Conservation (phyloP, 148 eudicot genomes). For the Vaccinium macrocarpon region DNA sequence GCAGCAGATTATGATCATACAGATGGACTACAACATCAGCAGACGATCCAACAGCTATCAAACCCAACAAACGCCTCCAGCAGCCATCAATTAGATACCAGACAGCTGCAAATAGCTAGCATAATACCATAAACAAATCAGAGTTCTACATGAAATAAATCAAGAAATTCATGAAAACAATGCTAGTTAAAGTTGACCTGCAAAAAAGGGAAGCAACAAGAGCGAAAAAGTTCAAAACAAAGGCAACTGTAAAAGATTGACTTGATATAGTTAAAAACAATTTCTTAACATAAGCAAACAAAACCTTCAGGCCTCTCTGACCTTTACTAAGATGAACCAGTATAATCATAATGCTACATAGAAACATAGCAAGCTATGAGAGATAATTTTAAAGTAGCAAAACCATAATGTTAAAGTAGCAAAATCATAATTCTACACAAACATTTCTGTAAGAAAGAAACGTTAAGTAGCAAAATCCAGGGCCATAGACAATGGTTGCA, state of each 20-base stretch:
- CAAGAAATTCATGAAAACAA: neutral
- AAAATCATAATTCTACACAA: neutral
- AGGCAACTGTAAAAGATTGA: neutral
- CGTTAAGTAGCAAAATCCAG: neutral
- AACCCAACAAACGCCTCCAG: too few relatives aligned
- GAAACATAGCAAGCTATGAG: neutral
- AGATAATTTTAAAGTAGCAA: neutral
- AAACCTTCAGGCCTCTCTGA: neutral
- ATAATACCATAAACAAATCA: neutral
- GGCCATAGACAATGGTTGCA: neutral
- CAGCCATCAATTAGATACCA: too few relatives aligned
- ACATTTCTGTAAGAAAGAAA: neutral
- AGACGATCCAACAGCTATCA: too few relatives aligned
- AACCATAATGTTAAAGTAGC: neutral
- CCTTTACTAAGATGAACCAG: too few relatives aligned
- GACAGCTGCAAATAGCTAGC: neutral
- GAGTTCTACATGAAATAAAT: neutral
- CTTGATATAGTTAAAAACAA: neutral
- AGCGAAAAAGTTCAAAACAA: neutral
- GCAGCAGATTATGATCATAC: too few relatives aligned
- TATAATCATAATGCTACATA: neutral
- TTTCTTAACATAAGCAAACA: conserved; percentile 1
- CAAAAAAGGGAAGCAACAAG: neutral
- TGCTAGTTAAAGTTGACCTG: neutral
- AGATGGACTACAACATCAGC: too few relatives aligned